A percentile compares a stretch with the other conserved stretches of the same genome.
Evolutionary conservation across 768 basidiomycete species (phyloP).

Genomic region (Leucocoprinus leucothites): DNA sequence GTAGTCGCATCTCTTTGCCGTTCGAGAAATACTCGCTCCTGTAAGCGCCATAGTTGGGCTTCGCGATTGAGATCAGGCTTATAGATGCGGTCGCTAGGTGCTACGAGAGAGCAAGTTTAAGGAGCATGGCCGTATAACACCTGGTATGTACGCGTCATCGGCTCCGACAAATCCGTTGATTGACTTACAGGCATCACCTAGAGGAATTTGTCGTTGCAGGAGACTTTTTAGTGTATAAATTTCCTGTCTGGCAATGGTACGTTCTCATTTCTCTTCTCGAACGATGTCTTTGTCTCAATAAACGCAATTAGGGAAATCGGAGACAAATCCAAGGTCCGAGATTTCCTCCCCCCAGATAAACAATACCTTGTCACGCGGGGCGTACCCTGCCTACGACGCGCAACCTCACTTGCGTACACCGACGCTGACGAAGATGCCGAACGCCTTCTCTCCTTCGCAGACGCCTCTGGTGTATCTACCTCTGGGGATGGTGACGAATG

Average conservation of each 20-base stretch:
- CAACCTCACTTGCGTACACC: slow-evolving; percentile 88
- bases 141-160: slow-evolving; percentile 50
- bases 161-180: not conserved
- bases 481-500: slow-evolving; percentile 79
- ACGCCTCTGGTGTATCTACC: slow-evolving; percentile 40
- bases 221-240: slow-evolving; percentile 97
- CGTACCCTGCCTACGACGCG: slow-evolving; percentile 95
- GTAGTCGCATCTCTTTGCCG: slow-evolving; percentile 90
- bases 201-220: slow-evolving; percentile 99
- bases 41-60: slow-evolving; percentile 40
- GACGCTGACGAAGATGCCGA: slow-evolving; percentile 97
- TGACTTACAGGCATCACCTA: slow-evolving; percentile 23
- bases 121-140: slow-evolving; percentile 95
- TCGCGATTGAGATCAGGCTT: slow-evolving; percentile 24
- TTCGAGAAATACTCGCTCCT: slow-evolving; percentile 91
- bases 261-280: slow-evolving; percentile 22
- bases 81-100: slow-evolving; percentile 53
- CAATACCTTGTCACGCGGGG: slow-evolving; percentile 95
- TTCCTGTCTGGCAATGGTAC: slow-evolving; percentile 96
- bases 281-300: not conserved
- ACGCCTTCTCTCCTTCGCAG: slow-evolving; percentile 79
- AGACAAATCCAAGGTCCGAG: slow-evolving; percentile 78
- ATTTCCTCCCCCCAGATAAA: slow-evolving; percentile 93
- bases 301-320: slow-evolving; percentile 79
- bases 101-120: slow-evolving; percentile 99